Evolutionary conservation across 2,329 filamentous ascomycete species (phyloP), one percentile per base, ranked within the genome.

Genomic region (Talaromyces albobiverticillius): DNA sequence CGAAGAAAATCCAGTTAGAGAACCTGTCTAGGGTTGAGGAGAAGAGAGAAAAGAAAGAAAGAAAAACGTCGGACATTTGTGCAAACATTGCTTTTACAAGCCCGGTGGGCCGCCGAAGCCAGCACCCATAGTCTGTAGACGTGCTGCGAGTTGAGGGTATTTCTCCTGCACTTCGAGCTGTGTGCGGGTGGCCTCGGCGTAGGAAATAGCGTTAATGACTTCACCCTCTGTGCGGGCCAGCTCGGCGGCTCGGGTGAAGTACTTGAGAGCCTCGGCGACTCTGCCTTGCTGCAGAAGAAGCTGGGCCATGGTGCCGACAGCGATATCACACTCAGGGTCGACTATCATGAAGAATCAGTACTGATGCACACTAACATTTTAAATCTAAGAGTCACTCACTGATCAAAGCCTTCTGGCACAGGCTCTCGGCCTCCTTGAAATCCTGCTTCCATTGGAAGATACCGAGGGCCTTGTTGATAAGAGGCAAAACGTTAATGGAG

Each of bases 401-500:
- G 67, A 96, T 96, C 48, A 99, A 80, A 26, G 94, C 94, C 81
- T 96, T 96, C 75, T 96, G 87, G 81, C 94, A 99, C 50, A 99
- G 82, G 75, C 94, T 90, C 79, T 99, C 92, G 2, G 94, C 93
- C 74, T 96, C 93, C 57, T 83, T 80, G 69, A 95, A 97, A 75
- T 97, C 93, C 67, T 95, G 88, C 81, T 96, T 97, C 88, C 92
- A 96, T 72, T 99, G 94, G 83, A 96, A 97, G 45, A 97, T 80
- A 11, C 93, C 91, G 25, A 99, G 82, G 4, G 94, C 92, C 80
- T 99, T 99, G 84, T 99, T 99, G 77, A 99, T 97, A 48, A 99
- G 80, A 13, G 94, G 94, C 60, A 99, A 79, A 26, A 99, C 94
- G 67, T 99, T 99, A 87, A 99, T 97, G 58, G 90, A 89, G 73